phyloP scores from a whole-genome alignment of 148 eudicot genomes.

The Gaultheria prostrata region DNA sequence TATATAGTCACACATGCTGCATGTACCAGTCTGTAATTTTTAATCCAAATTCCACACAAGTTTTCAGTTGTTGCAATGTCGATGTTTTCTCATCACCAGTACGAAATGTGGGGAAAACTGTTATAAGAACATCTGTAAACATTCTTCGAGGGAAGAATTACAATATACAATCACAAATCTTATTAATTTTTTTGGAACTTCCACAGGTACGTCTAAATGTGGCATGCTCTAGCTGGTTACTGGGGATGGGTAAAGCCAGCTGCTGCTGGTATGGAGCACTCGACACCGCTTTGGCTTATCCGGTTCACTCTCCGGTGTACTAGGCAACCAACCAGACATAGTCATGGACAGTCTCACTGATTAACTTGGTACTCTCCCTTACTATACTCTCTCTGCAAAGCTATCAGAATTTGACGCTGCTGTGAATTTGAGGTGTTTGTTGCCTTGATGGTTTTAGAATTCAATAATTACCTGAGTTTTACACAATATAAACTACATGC shows the following conservation, averaged over 20 bases:
- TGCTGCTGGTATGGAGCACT: slow-evolving; percentile 84
- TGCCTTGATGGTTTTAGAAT: no score
- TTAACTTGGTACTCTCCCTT: no score
- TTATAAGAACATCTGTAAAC: neutral
- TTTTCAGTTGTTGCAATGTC: neutral
- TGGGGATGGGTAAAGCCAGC: slow-evolving; percentile 98
- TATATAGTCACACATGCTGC: neutral
- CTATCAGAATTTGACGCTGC: no score
- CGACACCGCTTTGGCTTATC: slow-evolving; percentile 78
- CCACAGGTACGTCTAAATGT: slow-evolving; percentile 74
- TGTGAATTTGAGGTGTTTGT: no score
- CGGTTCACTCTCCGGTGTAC: slow-evolving; percentile 80
- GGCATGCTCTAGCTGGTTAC: slow-evolving; percentile 97
- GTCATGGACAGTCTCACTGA: slow-evolving; percentile 94
- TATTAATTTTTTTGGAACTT: slow-evolving; percentile 1
- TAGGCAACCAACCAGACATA: slow-evolving; percentile 90
- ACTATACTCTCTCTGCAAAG: no score
- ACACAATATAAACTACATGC: no score
- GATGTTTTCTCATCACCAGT: neutral
- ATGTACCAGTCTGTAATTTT: neutral
- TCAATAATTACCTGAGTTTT: no score
- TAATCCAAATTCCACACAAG: neutral
- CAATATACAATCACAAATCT: neutral
- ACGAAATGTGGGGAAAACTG: neutral
- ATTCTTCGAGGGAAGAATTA: neutral